A percentile compares a stretch with the other conserved stretches of the same genome.
These are phyloP conservation scores for Lignosus rhinocerotis DNA, from an alignment of 1,284 basidiomycete species.

Conservation along the genomic window DNA sequence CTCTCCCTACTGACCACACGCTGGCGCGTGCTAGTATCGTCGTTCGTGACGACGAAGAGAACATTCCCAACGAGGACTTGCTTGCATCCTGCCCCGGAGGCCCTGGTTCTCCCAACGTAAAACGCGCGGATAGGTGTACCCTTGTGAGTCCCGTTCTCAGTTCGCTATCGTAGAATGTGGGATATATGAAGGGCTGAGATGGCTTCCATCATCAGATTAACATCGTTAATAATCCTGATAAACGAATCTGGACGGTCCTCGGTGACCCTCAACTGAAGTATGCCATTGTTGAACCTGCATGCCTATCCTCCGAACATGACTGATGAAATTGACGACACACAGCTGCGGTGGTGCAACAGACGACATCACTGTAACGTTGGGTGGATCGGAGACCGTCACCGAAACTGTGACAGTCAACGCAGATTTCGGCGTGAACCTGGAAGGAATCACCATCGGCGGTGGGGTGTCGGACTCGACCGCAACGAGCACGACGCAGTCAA, in stretches of 20 bases:
- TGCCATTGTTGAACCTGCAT: not conserved
- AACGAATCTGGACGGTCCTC: slow-evolving; percentile 4
- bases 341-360: slow-evolving; percentile 13
- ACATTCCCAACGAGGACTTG: not conserved
- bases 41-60: not conserved
- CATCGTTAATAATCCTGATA: slow-evolving; percentile 7
- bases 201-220: not conserved
- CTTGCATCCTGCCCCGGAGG: slow-evolving; percentile 11
- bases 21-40: not conserved
- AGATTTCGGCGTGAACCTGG: slow-evolving; percentile 8
- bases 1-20: not conserved
- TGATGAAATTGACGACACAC: not conserved
- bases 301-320: not conserved
- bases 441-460: slow-evolving; percentile 14
- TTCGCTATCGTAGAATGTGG: not conserved
- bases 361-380: slow-evolving; percentile 12
- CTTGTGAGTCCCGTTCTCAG: not conserved
- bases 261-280: slow-evolving; percentile 16
- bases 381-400: slow-evolving; percentile 7
- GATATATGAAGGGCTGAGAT: not conserved
- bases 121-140: slow-evolving; percentile 5
- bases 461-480: not conserved
- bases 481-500: slow-evolving; percentile 5
- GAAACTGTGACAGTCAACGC: slow-evolving; percentile 9
- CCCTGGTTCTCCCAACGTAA: slow-evolving; percentile 5